These are phyloP conservation scores for Lachancea sp. DNA, from an alignment of 805 yeast species.

Conservation along the genomic window DNA sequence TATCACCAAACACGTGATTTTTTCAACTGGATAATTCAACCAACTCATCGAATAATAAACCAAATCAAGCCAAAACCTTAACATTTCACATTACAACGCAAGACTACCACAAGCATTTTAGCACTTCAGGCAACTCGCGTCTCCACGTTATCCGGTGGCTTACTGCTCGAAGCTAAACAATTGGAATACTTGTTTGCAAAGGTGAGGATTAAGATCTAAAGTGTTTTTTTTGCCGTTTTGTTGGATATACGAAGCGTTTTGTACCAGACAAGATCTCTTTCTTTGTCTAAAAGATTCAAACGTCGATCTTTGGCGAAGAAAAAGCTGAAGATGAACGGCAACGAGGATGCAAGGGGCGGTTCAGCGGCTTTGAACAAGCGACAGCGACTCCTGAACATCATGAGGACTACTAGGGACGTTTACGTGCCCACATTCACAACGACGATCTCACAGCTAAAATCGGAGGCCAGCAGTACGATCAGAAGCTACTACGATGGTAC, in stretches of 20 bases:
- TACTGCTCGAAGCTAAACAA: too few species aligned
- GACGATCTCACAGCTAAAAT: slow-evolving; percentile 43
- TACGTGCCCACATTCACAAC: slow-evolving; percentile 49
- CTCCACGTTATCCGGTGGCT: too few species aligned
- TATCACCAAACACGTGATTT: too few species aligned
- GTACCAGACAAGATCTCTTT: slow-evolving; percentile 14
- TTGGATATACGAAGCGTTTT: slow-evolving; percentile 11
- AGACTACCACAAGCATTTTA: too few species aligned
- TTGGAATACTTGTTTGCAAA: not conserved
- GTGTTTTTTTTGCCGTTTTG: slow-evolving; percentile 18
- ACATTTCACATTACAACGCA: too few species aligned
- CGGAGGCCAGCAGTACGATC: slow-evolving; percentile 34
- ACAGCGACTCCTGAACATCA: slow-evolving; percentile 43
- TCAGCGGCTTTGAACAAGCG: slow-evolving; percentile 30
- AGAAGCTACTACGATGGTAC: slow-evolving; percentile 11
- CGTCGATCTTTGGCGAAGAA: slow-evolving; percentile 13
- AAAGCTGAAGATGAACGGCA: slow-evolving; percentile 5
- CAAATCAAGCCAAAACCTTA: too few species aligned
- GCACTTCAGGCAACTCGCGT: too few species aligned
- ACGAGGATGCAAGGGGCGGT: slow-evolving; percentile 4
- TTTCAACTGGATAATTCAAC: too few species aligned
- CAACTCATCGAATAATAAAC: too few species aligned
- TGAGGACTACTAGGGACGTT: slow-evolving; percentile 49
- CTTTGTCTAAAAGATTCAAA: slow-evolving; percentile 15
- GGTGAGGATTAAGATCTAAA: not conserved